Percentiles rank a stretch among this genome's conserved stretches.
Evolutionary conservation across 1,139 yeast species (phyloP).

Genomic region (Cylindricascospora bacillispora): DNA sequence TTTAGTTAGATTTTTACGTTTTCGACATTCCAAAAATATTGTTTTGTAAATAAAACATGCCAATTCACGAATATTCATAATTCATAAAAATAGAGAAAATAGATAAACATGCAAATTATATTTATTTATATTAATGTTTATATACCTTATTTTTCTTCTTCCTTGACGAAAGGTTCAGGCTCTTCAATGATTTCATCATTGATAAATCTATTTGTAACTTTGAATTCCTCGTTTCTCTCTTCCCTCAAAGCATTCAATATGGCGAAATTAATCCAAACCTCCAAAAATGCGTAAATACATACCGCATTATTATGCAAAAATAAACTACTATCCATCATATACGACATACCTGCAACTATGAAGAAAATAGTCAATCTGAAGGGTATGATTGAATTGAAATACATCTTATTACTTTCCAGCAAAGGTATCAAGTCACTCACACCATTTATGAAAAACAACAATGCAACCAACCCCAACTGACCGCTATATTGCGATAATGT

Average conservation of each 20-base stretch:
- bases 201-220: conserved; percentile 9
- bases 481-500: conserved; percentile 35
- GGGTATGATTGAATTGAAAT: conserved; percentile 61
- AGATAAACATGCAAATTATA: no score
- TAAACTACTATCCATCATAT: conserved; percentile 28
- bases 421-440: conserved; percentile 47
- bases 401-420: conserved; percentile 39
- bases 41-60: no score
- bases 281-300: conserved; percentile 50
- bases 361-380: conserved; percentile 49
- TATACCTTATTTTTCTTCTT: no score
- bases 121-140: no score
- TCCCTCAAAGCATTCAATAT: conserved; percentile 53
- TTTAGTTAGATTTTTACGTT: not conserved
- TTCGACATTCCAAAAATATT: not conserved
- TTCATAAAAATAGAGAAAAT: no score
- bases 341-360: conserved; percentile 31
- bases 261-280: conserved; percentile 59
- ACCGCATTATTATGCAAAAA: conserved; percentile 48
- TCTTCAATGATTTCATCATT: conserved; percentile 6
- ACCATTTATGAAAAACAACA: conserved; percentile 34
- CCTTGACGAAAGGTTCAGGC: conserved; percentile 3
- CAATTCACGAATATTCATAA: no score
- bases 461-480: conserved; percentile 38
- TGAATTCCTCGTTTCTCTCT: conserved; percentile 31